phyloP scores from a whole-genome alignment of 495 filamentous ascomycete species.

The Trichoderma reesei region DNA sequence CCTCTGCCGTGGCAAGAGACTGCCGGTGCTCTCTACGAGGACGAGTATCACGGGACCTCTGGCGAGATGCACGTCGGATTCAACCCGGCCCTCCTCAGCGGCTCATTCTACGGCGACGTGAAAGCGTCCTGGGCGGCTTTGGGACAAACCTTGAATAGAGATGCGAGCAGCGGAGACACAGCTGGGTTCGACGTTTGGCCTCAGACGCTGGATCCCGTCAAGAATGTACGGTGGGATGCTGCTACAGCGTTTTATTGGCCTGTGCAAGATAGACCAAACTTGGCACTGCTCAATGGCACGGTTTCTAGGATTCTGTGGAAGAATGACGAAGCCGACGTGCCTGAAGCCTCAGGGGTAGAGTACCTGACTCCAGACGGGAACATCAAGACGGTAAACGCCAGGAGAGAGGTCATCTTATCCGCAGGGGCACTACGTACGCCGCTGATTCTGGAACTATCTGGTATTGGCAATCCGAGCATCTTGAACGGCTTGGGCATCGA shows the following conservation, averaged over 20 bases:
- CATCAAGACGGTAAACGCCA: slow-evolving; percentile 28
- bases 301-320: slow-evolving; percentile 27
- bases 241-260: slow-evolving; percentile 38
- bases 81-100: slow-evolving; percentile 25
- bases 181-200: slow-evolving; percentile 33
- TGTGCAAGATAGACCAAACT: slow-evolving; percentile 25
- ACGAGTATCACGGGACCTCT: slow-evolving; percentile 34
- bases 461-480: slow-evolving; percentile 40
- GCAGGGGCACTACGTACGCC: slow-evolving; percentile 49
- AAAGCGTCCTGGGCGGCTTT: slow-evolving; percentile 21
- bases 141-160: slow-evolving; percentile 28
- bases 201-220: slow-evolving; percentile 24
- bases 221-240: slow-evolving; percentile 22
- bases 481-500: slow-evolving; percentile 36
- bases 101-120: slow-evolving; percentile 21
- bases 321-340: slow-evolving; percentile 12
- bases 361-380: slow-evolving; percentile 21
- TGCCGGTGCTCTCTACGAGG: slow-evolving; percentile 35
- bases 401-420: slow-evolving; percentile 49
- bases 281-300: slow-evolving; percentile 26
- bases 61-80: slow-evolving; percentile 43
- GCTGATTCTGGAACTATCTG: slow-evolving; percentile 49
- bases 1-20: slow-evolving; percentile 30
- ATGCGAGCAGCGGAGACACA: slow-evolving; percentile 32
- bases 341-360: slow-evolving; percentile 27